phyloP scores from a whole-genome alignment of 495 filamentous ascomycete genomes.

The Aspergillus sparsus region DNA sequence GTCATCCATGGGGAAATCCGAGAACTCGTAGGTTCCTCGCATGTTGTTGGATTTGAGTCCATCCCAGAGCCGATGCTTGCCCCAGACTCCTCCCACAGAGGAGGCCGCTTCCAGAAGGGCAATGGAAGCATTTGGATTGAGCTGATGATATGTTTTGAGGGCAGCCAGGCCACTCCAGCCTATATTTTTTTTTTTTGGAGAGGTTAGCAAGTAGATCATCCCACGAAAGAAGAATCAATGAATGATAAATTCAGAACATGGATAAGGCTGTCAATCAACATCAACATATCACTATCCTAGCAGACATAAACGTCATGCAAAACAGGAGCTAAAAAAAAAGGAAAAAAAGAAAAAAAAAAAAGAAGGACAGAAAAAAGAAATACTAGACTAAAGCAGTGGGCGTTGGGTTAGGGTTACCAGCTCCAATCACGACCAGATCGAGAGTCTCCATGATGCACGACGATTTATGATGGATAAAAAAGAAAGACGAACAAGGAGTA shows the following conservation, averaged over 20 bases:
- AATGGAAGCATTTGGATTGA: constrained; percentile 52
- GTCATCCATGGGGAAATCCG: constrained; percentile 71
- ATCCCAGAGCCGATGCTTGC: constrained; percentile 61
- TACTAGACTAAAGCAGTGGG: neutral
- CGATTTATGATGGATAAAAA: constrained; percentile 2
- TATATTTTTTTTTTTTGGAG: constrained; percentile 14
- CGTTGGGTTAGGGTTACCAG: constrained; percentile 32
- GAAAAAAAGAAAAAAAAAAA: neutral
- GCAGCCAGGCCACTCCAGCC: constrained; percentile 62
- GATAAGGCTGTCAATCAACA: neutral
- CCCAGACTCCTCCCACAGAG: constrained; percentile 73
- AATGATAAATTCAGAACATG: too few relatives aligned
- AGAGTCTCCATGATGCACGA: constrained; percentile 27
- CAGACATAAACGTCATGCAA: too few relatives aligned
- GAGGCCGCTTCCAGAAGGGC: constrained; percentile 55
- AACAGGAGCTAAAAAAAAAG: neutral
- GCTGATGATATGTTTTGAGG: constrained; percentile 60
- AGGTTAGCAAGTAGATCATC: too few relatives aligned
- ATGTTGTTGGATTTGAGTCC: constrained; percentile 67
- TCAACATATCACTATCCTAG: neutral
- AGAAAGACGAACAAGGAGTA: too few relatives aligned
- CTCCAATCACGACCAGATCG: constrained; percentile 38
- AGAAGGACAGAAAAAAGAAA: neutral
- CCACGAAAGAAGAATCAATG: too few relatives aligned
- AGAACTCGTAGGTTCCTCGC: constrained; percentile 67